These are phyloP conservation scores for Termitomyces bulborhizus DNA, from an alignment of 768 basidiomycete genomes.

Conservation along the genomic window DNA sequence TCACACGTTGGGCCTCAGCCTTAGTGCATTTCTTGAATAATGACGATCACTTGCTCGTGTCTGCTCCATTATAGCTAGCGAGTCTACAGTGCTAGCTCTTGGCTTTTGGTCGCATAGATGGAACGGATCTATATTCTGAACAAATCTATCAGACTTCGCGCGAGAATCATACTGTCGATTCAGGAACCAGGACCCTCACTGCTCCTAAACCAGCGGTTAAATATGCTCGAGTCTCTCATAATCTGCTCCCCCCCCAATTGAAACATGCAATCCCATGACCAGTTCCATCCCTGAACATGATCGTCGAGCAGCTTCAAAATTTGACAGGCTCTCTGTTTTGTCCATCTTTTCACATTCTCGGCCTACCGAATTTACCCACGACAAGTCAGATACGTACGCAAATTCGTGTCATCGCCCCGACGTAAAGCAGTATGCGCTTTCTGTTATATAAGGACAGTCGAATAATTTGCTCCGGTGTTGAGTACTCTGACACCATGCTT, in stretches of 20 bases:
- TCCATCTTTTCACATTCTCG: not conserved
- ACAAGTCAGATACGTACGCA: not conserved
- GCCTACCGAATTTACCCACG: not conserved
- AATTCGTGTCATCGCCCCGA: conserved; percentile 1
- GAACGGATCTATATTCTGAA: too few relatives aligned
- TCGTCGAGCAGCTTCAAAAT: not conserved
- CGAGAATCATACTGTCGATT: too few relatives aligned
- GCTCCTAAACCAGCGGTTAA: not conserved
- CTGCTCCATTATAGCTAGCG: too few relatives aligned
- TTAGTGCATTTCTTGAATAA: too few relatives aligned
- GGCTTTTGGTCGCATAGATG: too few relatives aligned
- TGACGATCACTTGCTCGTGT: too few relatives aligned
- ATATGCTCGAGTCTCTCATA: too few relatives aligned
- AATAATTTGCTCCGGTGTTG: not conserved
- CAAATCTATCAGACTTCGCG: too few relatives aligned
- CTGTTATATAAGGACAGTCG: not conserved
- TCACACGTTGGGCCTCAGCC: too few relatives aligned
- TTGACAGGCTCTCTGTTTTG: not conserved
- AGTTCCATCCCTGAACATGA: not conserved
- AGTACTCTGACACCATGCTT: not conserved
- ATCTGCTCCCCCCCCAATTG: too few relatives aligned
- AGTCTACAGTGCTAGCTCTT: too few relatives aligned
- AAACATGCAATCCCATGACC: not conserved
- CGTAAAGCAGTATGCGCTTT: too few relatives aligned
- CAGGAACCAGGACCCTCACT: not conserved